phyloP scores from a whole-genome alignment of 371 early-diverging fungal genomes.

The Parasitella parasitica region DNA sequence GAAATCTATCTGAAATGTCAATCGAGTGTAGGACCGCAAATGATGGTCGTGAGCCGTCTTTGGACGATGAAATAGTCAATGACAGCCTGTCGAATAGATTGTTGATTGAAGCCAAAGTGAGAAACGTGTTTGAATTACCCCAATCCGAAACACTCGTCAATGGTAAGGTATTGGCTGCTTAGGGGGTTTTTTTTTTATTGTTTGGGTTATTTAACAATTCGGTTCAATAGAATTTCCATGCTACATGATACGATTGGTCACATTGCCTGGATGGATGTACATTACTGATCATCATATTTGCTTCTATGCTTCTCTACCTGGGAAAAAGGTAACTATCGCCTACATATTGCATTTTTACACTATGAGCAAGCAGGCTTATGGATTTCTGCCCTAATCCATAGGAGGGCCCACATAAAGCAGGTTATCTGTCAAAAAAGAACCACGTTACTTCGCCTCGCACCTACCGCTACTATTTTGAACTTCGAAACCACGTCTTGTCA shows the following conservation, averaged over 20 bases:
- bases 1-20: slow-evolving; percentile 30
- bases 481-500: slow-evolving; percentile 62
- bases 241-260: slow-evolving; percentile 64
- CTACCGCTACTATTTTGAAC: slow-evolving; percentile 66
- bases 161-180: slow-evolving; percentile 7
- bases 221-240: slow-evolving; percentile 64
- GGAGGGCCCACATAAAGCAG: slow-evolving; percentile 58
- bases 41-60: neutral
- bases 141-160: slow-evolving; percentile 10
- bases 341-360: too few species aligned
- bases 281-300: slow-evolving; percentile 63
- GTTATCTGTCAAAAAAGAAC: slow-evolving; percentile 62
- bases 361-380: too few species aligned
- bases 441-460: slow-evolving; percentile 45
- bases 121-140: slow-evolving; percentile 16
- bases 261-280: slow-evolving; percentile 73
- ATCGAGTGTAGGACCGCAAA: slow-evolving; percentile 22
- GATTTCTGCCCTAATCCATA: slow-evolving; percentile 14
- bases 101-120: slow-evolving; percentile 18
- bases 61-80: neutral
- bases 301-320: slow-evolving; percentile 70
- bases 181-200: neutral
- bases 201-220: neutral
- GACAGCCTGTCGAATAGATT: neutral
- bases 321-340: slow-evolving; percentile 49